These are phyloP conservation scores for Otatea glauca DNA, from an alignment of 176 grass and related monocot genomes.

Conservation along the genomic window DNA sequence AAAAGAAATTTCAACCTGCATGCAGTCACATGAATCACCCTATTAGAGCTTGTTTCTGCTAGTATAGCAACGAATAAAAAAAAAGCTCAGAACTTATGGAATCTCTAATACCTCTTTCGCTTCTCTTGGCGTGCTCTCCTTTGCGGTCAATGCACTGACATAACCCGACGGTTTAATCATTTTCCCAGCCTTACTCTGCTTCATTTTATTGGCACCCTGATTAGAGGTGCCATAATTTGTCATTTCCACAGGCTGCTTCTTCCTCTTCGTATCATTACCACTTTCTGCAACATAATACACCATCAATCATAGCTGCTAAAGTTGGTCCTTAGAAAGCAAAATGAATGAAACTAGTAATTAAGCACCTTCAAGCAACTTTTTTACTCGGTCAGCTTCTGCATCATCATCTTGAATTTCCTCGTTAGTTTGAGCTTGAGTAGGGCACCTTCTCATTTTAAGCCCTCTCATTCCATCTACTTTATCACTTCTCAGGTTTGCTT, in stretches of 20 bases:
- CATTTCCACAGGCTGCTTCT: slow-evolving; percentile 58
- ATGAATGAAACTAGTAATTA: slow-evolving; percentile 14
- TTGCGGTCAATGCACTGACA: slow-evolving; percentile 57
- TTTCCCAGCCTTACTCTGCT: slow-evolving; percentile 63
- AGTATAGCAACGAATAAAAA: slow-evolving; percentile 31
- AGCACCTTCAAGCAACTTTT: slow-evolving; percentile 90
- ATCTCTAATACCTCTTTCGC: slow-evolving; percentile 71
- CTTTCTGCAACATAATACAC: slow-evolving; percentile 58
- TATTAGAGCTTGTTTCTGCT: slow-evolving; percentile 35
- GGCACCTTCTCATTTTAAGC: slow-evolving; percentile 88
- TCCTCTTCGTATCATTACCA: slow-evolving; percentile 68
- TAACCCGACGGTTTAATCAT: slow-evolving; percentile 54
- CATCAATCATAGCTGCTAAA: slow-evolving; percentile 41
- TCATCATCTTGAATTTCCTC: slow-evolving; percentile 94
- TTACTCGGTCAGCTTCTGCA: slow-evolving; percentile 70
- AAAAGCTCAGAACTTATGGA: slow-evolving; percentile 26
- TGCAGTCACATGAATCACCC: slow-evolving; percentile 38
- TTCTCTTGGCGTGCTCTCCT: slow-evolving; percentile 62
- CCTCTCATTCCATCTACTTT: slow-evolving; percentile 67
- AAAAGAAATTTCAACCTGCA: slow-evolving; percentile 61
- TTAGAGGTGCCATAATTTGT: slow-evolving; percentile 53
- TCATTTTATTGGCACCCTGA: slow-evolving; percentile 54
- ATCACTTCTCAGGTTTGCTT: slow-evolving; percentile 58
- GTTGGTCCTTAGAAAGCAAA: slow-evolving; percentile 21
- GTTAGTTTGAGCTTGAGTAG: slow-evolving; percentile 63